Percentiles rank a stretch among this genome's conserved stretches.
Conservation (phyloP, 805 yeast genomes). For the Monosporozyma servazzii region DNA sequence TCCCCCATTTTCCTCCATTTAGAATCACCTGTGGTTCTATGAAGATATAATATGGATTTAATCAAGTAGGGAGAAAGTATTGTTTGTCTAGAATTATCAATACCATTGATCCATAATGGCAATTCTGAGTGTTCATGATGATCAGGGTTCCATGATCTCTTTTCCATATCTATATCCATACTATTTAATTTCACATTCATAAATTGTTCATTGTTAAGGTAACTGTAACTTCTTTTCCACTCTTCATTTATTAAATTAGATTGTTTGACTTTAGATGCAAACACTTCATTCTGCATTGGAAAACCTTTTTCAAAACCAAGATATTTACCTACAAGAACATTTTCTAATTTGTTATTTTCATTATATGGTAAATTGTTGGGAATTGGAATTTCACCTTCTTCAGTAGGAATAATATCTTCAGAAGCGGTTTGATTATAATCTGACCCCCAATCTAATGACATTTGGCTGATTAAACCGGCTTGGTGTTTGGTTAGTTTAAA, state of each 20-base stretch:
- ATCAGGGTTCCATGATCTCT: conserved; percentile 9
- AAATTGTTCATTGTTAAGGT: conserved; percentile 4
- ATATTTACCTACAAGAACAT: conserved; percentile 16
- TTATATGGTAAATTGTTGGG: conserved; percentile 9
- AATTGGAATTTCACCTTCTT: conserved; percentile 13
- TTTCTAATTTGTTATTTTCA: conserved; percentile 12
- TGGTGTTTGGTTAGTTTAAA: conserved; percentile 33
- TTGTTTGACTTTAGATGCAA: conserved; percentile 1
- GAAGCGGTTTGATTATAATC: background rate
- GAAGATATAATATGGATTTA: conserved; percentile 51
- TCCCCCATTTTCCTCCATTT: conserved; percentile 50
- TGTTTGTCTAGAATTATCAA: conserved; percentile 28
- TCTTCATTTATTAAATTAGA: background rate
- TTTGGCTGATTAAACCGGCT: conserved; percentile 16
- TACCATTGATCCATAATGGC: conserved; percentile 28
- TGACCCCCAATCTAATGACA: background rate
- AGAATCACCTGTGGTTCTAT: conserved; percentile 50
- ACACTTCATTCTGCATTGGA: conserved; percentile 1
- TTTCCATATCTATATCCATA: background rate
- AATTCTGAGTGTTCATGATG: conserved; percentile 21
- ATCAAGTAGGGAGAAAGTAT: conserved; percentile 53
- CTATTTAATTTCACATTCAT: background rate
- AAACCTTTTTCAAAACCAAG: conserved; percentile 8
- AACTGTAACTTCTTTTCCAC: conserved; percentile 4
- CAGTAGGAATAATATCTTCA: background rate